Conservation (phyloP, 2,329 filamentous ascomycete species). For the Fusarium floridanum region DNA sequence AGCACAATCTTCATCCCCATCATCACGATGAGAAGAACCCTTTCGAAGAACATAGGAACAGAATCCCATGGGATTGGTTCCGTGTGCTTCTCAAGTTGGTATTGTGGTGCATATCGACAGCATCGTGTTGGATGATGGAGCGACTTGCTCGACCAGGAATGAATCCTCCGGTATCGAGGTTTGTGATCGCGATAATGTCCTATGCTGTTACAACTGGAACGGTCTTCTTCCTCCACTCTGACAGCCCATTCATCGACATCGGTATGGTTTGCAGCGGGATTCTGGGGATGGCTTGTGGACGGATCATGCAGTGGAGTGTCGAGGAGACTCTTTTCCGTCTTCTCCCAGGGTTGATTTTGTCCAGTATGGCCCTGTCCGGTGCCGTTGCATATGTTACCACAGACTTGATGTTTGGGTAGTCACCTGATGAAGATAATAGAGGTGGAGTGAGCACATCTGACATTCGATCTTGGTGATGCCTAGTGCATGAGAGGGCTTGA, state of each 20-base stretch:
- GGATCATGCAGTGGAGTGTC: fast-evolving
- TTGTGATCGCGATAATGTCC: no score
- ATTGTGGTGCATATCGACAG: background rate
- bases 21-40: background rate
- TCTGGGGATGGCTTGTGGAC: background rate
- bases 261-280: background rate
- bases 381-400: background rate
- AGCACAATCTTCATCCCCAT: background rate
- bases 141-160: background rate
- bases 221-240: background rate
- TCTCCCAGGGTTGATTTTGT: background rate
- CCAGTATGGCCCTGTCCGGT: background rate
- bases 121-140: background rate
- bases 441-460: background rate
- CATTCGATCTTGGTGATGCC: background rate
- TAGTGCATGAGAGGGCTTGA: background rate
- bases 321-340: background rate
- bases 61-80: fast-evolving
- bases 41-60: background rate
- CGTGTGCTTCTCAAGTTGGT: background rate
- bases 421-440: background rate
- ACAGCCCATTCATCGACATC: background rate
- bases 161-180: no score
- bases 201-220: background rate
- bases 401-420: background rate